phyloP scores from a whole-genome alignment of 164 flowering plant genomes.

The Aristolochia contorta region DNA sequence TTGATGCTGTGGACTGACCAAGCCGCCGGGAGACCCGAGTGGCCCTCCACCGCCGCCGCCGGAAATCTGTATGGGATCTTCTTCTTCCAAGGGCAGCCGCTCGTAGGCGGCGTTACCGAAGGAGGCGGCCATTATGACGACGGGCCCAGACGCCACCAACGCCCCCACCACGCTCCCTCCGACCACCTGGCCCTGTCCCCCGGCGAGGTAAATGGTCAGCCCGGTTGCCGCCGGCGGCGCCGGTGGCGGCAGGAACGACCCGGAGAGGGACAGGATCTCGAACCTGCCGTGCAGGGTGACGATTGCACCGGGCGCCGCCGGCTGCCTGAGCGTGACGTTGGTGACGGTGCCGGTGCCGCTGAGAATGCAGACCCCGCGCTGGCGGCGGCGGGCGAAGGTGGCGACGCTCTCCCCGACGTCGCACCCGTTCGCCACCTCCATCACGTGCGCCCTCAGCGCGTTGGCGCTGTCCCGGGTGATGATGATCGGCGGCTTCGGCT shows the following conservation, averaged over 20 bases:
- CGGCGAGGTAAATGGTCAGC: slow-evolving; percentile 67
- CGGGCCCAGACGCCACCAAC: slow-evolving; percentile 72
- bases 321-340: slow-evolving; percentile 71
- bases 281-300: slow-evolving; percentile 75
- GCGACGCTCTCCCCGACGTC: slow-evolving; percentile 68
- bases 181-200: slow-evolving; percentile 87
- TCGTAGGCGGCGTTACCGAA: slow-evolving; percentile 92
- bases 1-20: slow-evolving; percentile 11
- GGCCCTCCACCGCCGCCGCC: slow-evolving; percentile 34
- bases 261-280: slow-evolving; percentile 77
- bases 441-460: slow-evolving; percentile 79
- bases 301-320: slow-evolving; percentile 53
- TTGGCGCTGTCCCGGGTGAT: slow-evolving; percentile 85
- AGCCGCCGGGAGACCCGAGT: slow-evolving; percentile 32
- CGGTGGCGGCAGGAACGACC: slow-evolving; percentile 80
- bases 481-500: slow-evolving; percentile 86
- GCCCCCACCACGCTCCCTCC: slow-evolving; percentile 82
- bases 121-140: slow-evolving; percentile 84
- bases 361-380: slow-evolving; percentile 71
- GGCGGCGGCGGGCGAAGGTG: slow-evolving; percentile 56
- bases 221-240: slow-evolving; percentile 86
- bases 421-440: slow-evolving; percentile 73
- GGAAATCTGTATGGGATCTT: slow-evolving; percentile 15
- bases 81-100: slow-evolving; percentile 77
- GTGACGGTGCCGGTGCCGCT: slow-evolving; percentile 77